Conservation (phyloP, 164 flowering plant species). For the Dillenia suffruticosa region DNA sequence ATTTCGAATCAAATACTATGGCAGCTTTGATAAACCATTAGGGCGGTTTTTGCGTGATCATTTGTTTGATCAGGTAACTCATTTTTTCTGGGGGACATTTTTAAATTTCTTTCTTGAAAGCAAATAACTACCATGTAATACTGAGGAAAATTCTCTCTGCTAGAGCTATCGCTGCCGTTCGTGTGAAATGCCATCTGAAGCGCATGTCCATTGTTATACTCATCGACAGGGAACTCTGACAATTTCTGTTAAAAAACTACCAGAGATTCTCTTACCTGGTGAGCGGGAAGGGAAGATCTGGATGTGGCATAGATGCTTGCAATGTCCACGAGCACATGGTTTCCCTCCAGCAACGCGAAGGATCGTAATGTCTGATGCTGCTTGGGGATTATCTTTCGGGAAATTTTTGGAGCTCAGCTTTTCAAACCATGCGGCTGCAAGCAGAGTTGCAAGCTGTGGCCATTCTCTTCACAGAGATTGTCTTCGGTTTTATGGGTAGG, state of each 20-base stretch:
- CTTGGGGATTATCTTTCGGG: slow-evolving; percentile 99
- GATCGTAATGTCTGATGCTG: slow-evolving; percentile 97
- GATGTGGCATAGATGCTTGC: slow-evolving; percentile 99
- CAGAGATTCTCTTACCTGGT: slow-evolving; percentile 69
- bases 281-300: slow-evolving; percentile 94
- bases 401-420: slow-evolving; percentile 99
- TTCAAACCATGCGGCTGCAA: slow-evolving; percentile 99
- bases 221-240: slow-evolving; percentile 96
- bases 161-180: slow-evolving; percentile 74
- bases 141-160: slow-evolving; percentile 12
- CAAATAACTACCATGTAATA: slow-evolving; percentile 2
- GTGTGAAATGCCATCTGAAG: slow-evolving; percentile 96
- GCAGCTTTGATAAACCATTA: slow-evolving; percentile 89
- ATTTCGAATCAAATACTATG: slow-evolving; percentile 94
- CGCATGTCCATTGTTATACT: slow-evolving; percentile 97
- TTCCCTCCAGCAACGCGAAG: slow-evolving; percentile 95
- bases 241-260: slow-evolving; percentile 85
- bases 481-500: slow-evolving; percentile 98
- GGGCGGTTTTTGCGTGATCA: slow-evolving; percentile 86
- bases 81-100: not conserved
- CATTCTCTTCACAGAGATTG: slow-evolving; percentile 98
- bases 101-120: not conserved
- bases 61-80: slow-evolving; percentile 80
- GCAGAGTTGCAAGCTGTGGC: slow-evolving; percentile 98
- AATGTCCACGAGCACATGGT: slow-evolving; percentile 72